Base-by-base conservation (phyloP, 495 filamentous ascomycete genomes). In the Terfezia boudieri region DNA sequence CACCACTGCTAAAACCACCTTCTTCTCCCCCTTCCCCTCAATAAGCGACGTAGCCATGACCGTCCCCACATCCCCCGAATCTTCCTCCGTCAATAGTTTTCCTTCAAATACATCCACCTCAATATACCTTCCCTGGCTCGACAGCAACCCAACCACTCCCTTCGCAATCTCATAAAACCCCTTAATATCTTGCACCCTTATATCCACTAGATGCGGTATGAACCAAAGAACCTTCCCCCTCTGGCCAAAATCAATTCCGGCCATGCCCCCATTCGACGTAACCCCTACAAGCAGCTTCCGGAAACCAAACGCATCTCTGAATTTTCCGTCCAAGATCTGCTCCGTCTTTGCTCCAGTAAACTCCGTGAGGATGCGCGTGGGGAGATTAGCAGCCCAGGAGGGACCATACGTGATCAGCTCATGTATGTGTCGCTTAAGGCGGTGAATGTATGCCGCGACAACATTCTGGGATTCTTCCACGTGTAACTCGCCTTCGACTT, bases 401-500 rank as follows among this genome's bases (percentile, higher is more conserved):
- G 85, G 87, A n/a, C 95, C 71, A 60, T 84, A 69, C 60, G 83
- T 70, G 17, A 55, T 51, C 38, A 96, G 74, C 59, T 95, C 89
- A 38, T 75, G 70, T 9, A 82, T 55, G 63, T 99, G 90, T 48
- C 90, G 80, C 58, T 78, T 82, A 11, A 94, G 73, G 2, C 90
- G 79, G 67, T 95, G 88, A 38, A 88, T 70, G 61, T 94, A 99
- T 14, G 92, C 90, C 46, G 74, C 71, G 16, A 80, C 60, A 10
- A 85, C 68, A 61, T 82, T 89, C 64, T 79, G 80, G 62, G 95
- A 84, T 9, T 82, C 83, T 67, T 99, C 90, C 8, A 80, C 77
- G 56, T 93, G 79, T 32, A 99, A 72, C 38, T 88, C 78, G 61
- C 82, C 78, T 1, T 76, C 88, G 46, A 95, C 69, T 26, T 77